Evolutionary conservation across 148 eudicot species (phyloP), one percentile per base, ranked within the genome.

Genomic region (Oxyria digyna): DNA sequence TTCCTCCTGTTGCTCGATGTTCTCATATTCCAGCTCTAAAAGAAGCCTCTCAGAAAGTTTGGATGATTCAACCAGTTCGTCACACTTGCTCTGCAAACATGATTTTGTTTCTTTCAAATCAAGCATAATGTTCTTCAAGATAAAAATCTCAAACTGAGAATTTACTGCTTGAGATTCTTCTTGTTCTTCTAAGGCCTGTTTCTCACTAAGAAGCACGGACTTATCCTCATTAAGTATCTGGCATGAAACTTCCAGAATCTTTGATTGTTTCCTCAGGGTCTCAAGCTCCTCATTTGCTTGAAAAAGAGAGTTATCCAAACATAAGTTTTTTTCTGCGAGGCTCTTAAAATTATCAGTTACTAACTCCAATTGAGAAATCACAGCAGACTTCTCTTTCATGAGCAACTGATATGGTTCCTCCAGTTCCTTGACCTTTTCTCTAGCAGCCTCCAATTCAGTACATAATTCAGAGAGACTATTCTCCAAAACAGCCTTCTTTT

Each of bases 401-500:
- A 94, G 96, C 71, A 78, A 68, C 48, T 78, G 75, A 52, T 76
- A 80, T 8, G 92, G 86, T 62, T 81, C 82, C 77, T 94, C 97
- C 72, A 94, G 68, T 29, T 76, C 78, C 72, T 72, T 82, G 67
- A 94, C 82, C 76, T 85, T 90, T 65, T 79, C 85, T 75, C 91
- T 75, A 38, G 87, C 86, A 17, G 73, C 85, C 68, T 86, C 91
- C 67, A 93, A 73, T 75, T 89, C 96, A 65, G 74, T 82, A 63
- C 82, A 69, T 76, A 87, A 71, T 74, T 84, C 84, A 8, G 88
- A 82, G 37, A 94, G 77, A 13, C 92, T 85, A 42, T 82, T 85
- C 81, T 94, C 97, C 70, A 94, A 78, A 71, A 79, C 75, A 67
- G 83, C 82, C 57, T 87, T 94, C 84, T 88, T 90, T 76, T 83